Evolutionary conservation across 345 rosid species (phyloP).

Genomic region (Populus ilicifolia): DNA sequence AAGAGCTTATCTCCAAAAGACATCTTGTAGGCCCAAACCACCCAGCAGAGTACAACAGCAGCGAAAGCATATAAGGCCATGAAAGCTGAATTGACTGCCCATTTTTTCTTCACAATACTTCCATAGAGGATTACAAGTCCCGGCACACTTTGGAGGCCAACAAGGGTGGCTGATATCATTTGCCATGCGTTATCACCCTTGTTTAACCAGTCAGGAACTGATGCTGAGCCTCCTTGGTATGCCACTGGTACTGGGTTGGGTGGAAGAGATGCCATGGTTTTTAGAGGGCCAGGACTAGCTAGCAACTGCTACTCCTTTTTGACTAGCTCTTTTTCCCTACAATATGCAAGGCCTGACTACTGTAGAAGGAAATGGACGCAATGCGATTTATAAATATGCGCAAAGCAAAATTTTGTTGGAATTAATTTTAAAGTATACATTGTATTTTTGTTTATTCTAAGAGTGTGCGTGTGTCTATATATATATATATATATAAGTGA

Average conservation of each 20-base stretch:
- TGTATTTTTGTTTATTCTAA: no score
- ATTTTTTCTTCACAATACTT: conserved; percentile 46
- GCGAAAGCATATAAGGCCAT: conserved; percentile 53
- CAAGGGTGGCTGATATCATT: conserved; percentile 44
- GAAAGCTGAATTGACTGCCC: conserved; percentile 51
- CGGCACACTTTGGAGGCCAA: conserved; percentile 45
- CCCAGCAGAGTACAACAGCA: conserved; percentile 45
- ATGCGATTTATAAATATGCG: no score
- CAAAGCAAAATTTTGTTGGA: no score
- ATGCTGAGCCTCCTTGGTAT: conserved; percentile 27
- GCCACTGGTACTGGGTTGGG: conserved; percentile 32
- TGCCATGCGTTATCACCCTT: conserved; percentile 55
- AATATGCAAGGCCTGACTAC: not conserved
- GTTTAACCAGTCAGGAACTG: conserved; percentile 48
- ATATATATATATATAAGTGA: no score
- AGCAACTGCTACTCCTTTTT: not conserved
- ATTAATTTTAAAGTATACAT: no score
- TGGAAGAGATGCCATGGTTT: conserved; percentile 19
- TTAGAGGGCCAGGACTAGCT: not conserved
- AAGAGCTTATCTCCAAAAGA: conserved; percentile 43
- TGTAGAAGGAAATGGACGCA: no score
- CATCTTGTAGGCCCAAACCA: conserved; percentile 46
- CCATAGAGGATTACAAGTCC: conserved; percentile 50
- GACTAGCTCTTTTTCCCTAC: not conserved
- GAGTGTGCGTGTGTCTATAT: no score